Evolutionary conservation across 768 basidiomycete genomes (phyloP), one percentile per base, ranked within the genome.

Genomic region (Suillus weaverae): DNA sequence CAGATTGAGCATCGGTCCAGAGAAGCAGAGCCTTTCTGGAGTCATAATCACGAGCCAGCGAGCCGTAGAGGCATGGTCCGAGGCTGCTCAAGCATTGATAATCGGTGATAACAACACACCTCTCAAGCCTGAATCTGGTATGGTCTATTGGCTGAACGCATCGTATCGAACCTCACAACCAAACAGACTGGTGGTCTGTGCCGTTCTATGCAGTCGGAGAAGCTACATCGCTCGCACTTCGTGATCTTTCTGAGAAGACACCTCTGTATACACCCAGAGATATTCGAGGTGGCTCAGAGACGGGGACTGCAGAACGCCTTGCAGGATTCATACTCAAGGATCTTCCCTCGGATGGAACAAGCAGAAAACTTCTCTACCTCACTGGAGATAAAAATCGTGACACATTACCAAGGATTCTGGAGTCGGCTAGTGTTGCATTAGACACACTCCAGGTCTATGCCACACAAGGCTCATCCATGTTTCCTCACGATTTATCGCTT

Each of bases 351-450:
- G 65, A 65, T 13, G 64, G 48, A 14, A 22, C 30, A 36, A 41
- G 38, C 5, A 67, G 39, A 39, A 68, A 62, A 32, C 71, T 95
- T 56, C 73, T 95, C 7, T 94, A 93, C 72, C 82, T 97, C 10
- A 92, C 88, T 13, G 94, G 94, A 26, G 94, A 95, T 82, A 96
- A 95, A 80, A 94, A 92, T 64, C 81, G 86, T 20, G 91, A 93
- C 66, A 88, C 85, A 0, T 74, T 95, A 2, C 77, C 85, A 0
- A 77, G 66, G 18, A 80, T 88, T 10, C 77, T 95, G 43, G 63
- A 66, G 0, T 78, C 78, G 0, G 83, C 77, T 0, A 80, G 80
- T 1, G 71, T 91, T 2, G 68, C 69, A 39, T 71, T 91, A 36
- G 77, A 81, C 5, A 65, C 80, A 14, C 69, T 93, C 13, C 84